Conservation (phyloP, 768 basidiomycete species). For the Serendipita indica region DNA sequence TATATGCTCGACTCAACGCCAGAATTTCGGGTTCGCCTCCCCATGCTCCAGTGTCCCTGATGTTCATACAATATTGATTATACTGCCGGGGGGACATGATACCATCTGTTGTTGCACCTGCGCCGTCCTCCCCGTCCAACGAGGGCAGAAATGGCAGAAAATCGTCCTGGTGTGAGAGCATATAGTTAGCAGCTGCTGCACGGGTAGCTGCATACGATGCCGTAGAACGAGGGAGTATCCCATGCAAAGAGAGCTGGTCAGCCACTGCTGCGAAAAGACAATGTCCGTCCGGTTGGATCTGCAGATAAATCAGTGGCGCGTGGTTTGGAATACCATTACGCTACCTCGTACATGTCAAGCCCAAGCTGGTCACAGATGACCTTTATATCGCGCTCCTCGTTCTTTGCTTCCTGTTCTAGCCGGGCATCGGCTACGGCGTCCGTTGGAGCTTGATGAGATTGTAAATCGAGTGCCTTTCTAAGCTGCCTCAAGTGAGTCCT, state of each 20-base stretch:
- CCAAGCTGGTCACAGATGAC: conserved; percentile 49
- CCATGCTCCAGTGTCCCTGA: conserved; percentile 82
- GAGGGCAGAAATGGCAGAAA: conserved; percentile 89
- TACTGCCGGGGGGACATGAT: conserved; percentile 57
- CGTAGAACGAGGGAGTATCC: conserved; percentile 40
- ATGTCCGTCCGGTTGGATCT: conserved; percentile 93
- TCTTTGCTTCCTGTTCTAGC: conserved; percentile 46
- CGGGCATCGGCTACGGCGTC: conserved; percentile 47
- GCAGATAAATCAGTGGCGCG: conserved; percentile 6
- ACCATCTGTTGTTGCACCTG: conserved; percentile 47
- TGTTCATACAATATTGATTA: conserved; percentile 55
- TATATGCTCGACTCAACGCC: conserved; percentile 67
- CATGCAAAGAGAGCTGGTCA: conserved; percentile 72
- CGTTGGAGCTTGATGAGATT: conserved; percentile 34
- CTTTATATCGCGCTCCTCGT: conserved; percentile 51
- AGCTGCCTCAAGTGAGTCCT: conserved; percentile 30
- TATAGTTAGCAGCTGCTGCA: conserved; percentile 60
- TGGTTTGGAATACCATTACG: conserved; percentile 13
- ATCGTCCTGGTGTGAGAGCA: conserved; percentile 67
- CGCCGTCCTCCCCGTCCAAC: conserved; percentile 48
- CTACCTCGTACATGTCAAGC: conserved; percentile 51
- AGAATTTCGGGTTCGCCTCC: conserved; percentile 96
- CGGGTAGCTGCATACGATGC: conserved; percentile 52
- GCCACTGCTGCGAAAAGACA: conserved; percentile 91
- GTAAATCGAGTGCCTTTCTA: conserved; percentile 52